Conservation (phyloP, 768 basidiomycete genomes). For the Cyclocybe aegerita region DNA sequence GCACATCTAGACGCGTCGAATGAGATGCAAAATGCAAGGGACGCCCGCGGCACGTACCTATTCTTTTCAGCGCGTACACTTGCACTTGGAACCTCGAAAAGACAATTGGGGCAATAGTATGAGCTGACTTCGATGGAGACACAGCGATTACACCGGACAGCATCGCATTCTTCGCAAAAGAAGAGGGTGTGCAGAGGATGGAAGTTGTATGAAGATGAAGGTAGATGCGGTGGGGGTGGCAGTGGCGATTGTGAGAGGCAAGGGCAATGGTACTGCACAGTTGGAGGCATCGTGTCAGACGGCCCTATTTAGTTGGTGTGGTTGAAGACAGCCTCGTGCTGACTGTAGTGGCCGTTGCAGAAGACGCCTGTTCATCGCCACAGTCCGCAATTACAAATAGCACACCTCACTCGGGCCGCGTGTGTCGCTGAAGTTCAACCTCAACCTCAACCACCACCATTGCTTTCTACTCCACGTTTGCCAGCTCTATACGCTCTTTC, state of each 20-base stretch:
- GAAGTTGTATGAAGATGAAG: constrained; percentile 79
- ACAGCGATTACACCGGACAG: constrained; percentile 90
- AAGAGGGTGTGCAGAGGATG: constrained; percentile 84
- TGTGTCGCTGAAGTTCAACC: no score
- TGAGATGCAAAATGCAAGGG: constrained; percentile 2
- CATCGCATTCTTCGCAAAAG: constrained; percentile 99
- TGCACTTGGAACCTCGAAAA: constrained; percentile 97
- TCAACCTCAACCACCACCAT: no score
- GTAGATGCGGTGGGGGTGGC: constrained; percentile 73
- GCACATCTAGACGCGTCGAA: constrained; percentile 69
- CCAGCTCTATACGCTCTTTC: no score
- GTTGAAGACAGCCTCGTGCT: no score
- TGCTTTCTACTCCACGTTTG: no score
- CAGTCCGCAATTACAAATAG: no score
- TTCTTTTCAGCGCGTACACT: constrained; percentile 99
- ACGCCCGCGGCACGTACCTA: constrained; percentile 48
- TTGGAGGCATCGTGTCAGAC: constrained; percentile 29
- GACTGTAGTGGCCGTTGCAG: no score
- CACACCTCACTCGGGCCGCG: no score
- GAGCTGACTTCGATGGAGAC: constrained; percentile 92
- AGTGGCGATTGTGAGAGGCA: constrained; percentile 59
- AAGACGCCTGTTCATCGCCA: no score
- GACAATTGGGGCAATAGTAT: constrained; percentile 97
- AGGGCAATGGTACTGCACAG: constrained; percentile 67
- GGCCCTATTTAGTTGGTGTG: no score